Conservation (phyloP, 1,139 yeast species). For the Protomyces inundatus region DNA sequence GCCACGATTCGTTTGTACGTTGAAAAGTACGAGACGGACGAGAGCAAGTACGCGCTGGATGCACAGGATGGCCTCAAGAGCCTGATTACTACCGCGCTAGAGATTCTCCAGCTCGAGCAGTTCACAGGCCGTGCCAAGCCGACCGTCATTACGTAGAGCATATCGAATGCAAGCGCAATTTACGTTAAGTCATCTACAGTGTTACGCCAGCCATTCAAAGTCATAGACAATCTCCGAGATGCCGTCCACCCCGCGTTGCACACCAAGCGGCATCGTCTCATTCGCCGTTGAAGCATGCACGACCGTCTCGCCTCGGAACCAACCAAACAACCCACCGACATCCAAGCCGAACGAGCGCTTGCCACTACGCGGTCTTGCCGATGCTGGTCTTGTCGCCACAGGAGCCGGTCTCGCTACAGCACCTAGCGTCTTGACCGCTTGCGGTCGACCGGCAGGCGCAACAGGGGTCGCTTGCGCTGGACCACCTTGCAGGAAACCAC, state of each 20-base stretch:
- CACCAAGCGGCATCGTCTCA: neutral
- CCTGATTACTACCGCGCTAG: slow-evolving; percentile 60
- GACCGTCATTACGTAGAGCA: slow-evolving; percentile 66
- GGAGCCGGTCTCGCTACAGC: neutral
- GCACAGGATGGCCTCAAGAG: slow-evolving; percentile 68
- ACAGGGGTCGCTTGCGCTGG: neutral
- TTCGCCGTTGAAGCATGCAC: neutral
- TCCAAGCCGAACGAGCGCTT: neutral
- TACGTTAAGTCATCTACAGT: neutral
- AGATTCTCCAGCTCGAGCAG: slow-evolving; percentile 66
- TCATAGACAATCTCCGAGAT: neutral
- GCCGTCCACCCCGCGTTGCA: neutral
- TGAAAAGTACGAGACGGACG: slow-evolving; percentile 71
- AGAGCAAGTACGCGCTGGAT: slow-evolving; percentile 45
- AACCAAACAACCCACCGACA: neutral
- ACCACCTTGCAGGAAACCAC: slow-evolving; percentile 8
- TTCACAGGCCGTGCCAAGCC: slow-evolving; percentile 80
- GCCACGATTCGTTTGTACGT: slow-evolving; percentile 92
- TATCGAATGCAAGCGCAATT: neutral
- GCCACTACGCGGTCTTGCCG: neutral
- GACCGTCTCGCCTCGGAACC: neutral
- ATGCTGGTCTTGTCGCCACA: neutral
- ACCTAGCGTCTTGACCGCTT: neutral
- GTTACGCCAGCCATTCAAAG: neutral
- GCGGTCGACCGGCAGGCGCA: neutral